Evolutionary conservation across 352 stramenopile genomes (phyloP).

Genomic region (Aphanomyces euteiches): DNA sequence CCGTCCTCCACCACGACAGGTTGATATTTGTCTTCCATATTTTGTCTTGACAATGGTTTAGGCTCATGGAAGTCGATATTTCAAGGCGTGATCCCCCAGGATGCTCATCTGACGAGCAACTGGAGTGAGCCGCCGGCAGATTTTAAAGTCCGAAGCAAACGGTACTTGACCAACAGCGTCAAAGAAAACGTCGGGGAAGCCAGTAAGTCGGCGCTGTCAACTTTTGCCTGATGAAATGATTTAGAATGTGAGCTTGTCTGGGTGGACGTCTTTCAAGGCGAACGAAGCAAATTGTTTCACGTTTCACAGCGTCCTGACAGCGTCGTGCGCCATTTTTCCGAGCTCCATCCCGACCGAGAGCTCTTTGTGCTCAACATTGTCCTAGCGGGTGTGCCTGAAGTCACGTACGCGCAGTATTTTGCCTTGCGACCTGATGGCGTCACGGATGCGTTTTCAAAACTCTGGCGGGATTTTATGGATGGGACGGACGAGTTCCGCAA

Average conservation of each 20-base stretch:
- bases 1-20: too few species aligned
- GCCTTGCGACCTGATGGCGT: constrained; percentile 40
- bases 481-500: constrained; percentile 66
- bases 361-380: constrained; percentile 74
- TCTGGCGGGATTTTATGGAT: constrained; percentile 59
- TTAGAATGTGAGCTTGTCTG: constrained; percentile 79
- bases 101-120: constrained; percentile 1
- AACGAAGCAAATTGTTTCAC: constrained; percentile 62
- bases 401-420: constrained; percentile 76
- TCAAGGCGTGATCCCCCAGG: neutral
- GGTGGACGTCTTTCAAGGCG: constrained; percentile 75
- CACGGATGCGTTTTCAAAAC: constrained; percentile 32
- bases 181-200: constrained; percentile 59
- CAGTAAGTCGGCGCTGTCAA: constrained; percentile 39
- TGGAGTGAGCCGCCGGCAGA: constrained; percentile 63
- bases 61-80: constrained; percentile 19
- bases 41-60: neutral
- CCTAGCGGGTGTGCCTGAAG: constrained; percentile 57
- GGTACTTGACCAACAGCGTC: constrained; percentile 58
- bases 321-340: constrained; percentile 55
- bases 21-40: too few species aligned
- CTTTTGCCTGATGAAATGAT: too few species aligned
- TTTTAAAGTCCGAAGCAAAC: constrained; percentile 73
- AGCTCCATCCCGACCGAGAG: constrained; percentile 56
- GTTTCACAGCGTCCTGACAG: constrained; percentile 64